These are phyloP conservation scores for Rhazya stricta DNA, from an alignment of 257 asterid species.

Conservation along the genomic window DNA sequence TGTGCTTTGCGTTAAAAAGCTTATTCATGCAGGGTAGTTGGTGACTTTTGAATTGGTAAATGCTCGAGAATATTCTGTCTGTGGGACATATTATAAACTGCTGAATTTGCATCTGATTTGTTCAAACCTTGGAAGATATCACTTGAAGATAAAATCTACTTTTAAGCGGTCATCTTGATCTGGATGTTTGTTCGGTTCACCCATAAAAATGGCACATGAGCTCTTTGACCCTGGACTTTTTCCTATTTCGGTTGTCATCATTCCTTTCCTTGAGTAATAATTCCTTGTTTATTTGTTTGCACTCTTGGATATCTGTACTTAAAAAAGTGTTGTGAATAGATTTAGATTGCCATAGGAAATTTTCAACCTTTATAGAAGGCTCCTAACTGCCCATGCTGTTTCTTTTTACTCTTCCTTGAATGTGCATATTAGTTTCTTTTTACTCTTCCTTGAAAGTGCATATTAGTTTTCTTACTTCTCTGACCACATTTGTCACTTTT, in stretches of 20 bases:
- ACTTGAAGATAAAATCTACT: neutral
- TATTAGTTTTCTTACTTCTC: neutral
- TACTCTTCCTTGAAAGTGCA: neutral
- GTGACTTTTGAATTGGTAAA: neutral
- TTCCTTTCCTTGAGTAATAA: neutral
- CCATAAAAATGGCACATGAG: neutral
- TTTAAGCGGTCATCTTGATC: neutral
- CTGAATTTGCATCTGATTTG: neutral
- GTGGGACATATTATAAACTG: neutral
- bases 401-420: neutral
- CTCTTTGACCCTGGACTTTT: neutral
- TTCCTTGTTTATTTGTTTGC: neutral
- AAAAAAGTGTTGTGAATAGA: neutral
- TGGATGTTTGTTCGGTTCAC: neutral
- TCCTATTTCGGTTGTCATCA: neutral
- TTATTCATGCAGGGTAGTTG: neutral
- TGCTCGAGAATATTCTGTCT: neutral
- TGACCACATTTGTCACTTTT: constrained; percentile 22
- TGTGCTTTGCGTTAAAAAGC: constrained; percentile 21
- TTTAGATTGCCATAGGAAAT: neutral
- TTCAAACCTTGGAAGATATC: neutral
- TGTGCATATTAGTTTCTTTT: neutral
- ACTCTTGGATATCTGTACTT: neutral
- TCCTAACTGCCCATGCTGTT: neutral
- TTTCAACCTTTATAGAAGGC: neutral